A percentile compares a stretch with the other conserved stretches of the same genome.
phyloP scores from a whole-genome alignment of 192 early-diverging fungal genomes.

The Dimargaris xerosporica region DNA sequence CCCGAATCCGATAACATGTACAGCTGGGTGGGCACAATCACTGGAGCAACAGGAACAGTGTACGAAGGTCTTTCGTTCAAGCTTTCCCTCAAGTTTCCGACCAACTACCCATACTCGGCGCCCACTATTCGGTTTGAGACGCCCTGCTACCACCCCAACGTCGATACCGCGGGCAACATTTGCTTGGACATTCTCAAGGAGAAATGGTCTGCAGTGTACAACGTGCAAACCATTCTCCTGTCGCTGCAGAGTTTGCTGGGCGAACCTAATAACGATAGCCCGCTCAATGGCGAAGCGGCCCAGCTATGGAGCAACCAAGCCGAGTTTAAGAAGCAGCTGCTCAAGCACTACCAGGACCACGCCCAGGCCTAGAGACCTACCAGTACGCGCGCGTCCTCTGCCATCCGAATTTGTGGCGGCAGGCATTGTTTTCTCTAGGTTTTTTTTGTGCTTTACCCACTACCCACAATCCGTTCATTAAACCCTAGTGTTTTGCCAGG shows the following conservation, averaged over 20 bases:
- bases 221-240: slow-evolving; percentile 35
- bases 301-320: slow-evolving; percentile 30
- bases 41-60: slow-evolving; percentile 25
- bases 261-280: slow-evolving; percentile 39
- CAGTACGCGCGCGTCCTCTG: not conserved
- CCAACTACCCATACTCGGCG: slow-evolving; percentile 31
- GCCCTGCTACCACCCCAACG: slow-evolving; percentile 14
- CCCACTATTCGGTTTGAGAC: slow-evolving; percentile 32
- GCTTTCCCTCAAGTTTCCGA: slow-evolving; percentile 31
- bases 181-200: slow-evolving; percentile 18
- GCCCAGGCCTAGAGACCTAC: slow-evolving; percentile 1
- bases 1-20: slow-evolving; percentile 43
- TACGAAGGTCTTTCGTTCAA: slow-evolving; percentile 36
- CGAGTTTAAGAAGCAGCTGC: slow-evolving; percentile 27
- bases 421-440: not conserved
- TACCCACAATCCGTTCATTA: not conserved
- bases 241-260: slow-evolving; percentile 37
- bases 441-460: not conserved
- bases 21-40: slow-evolving; percentile 33
- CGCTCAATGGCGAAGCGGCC: slow-evolving; percentile 33
- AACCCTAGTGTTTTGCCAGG: not conserved
- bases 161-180: slow-evolving; percentile 11
- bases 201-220: slow-evolving; percentile 41
- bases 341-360: slow-evolving; percentile 30
- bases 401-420: not conserved